A percentile compares a stretch with the other conserved stretches of the same genome.
Evolutionary conservation across 2,329 filamentous ascomycete species (phyloP).

Genomic region (Aspergillus fumigatus): DNA sequence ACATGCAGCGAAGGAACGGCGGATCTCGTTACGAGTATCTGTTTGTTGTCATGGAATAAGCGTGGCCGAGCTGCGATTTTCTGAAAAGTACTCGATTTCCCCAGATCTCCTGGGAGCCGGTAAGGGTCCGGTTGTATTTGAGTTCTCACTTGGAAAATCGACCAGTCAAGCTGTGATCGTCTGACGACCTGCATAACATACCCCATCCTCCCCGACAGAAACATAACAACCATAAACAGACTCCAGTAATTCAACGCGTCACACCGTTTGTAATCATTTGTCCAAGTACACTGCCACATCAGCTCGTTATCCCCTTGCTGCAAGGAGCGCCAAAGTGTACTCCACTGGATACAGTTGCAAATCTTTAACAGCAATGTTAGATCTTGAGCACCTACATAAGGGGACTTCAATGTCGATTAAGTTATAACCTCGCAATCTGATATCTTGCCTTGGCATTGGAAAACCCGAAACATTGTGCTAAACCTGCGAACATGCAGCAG

Average conservation of each 20-base stretch:
- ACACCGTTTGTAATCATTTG: constrained; percentile 14
- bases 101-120: not conserved
- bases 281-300: constrained; percentile 6
- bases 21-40: not conserved
- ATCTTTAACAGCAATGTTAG: not conserved
- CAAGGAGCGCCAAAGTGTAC: not conserved
- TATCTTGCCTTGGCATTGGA: not conserved
- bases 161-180: not conserved
- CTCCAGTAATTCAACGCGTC: constrained; percentile 15
- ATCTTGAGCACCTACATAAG: not conserved
- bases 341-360: not conserved
- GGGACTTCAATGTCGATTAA: not conserved
- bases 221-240: constrained; percentile 7
- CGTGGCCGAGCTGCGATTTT: not conserved
- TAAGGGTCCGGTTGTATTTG: not conserved
- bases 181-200: not conserved
- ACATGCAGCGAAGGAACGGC: too few species aligned
- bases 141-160: not conserved
- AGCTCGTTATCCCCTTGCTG: constrained; percentile 10
- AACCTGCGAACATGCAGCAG: constrained; percentile 5
- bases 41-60: not conserved
- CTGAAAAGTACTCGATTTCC: not conserved
- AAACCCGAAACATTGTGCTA: not conserved
- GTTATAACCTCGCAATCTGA: not conserved
- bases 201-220: not conserved